These are phyloP conservation scores for Cinchona pubescens DNA, from an alignment of 257 asterid species.

Conservation along the genomic window DNA sequence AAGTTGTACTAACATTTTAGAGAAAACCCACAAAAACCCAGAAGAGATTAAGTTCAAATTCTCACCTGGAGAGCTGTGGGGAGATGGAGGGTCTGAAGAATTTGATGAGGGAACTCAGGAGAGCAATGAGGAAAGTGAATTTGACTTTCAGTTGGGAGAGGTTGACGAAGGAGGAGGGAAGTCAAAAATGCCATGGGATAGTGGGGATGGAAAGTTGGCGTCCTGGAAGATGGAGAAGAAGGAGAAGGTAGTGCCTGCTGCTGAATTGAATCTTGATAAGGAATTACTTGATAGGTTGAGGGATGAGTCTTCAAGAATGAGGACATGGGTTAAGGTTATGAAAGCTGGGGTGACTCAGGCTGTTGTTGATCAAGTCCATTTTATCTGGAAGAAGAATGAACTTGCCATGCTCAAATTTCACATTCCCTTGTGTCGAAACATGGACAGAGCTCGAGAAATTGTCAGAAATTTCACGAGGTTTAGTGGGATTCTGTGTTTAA, in stretches of 20 bases:
- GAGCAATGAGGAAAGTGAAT: constrained; percentile 25
- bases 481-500: constrained; percentile 18
- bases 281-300: constrained; percentile 65
- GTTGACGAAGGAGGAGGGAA: constrained; percentile 38
- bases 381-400: constrained; percentile 63
- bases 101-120: constrained; percentile 21
- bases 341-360: constrained; percentile 84
- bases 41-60: constrained; percentile 43
- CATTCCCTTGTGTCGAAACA: constrained; percentile 70
- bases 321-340: constrained; percentile 85
- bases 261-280: constrained; percentile 57
- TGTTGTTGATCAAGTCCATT: constrained; percentile 62
- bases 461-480: no score
- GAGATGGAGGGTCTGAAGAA: constrained; percentile 27
- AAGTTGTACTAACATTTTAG: constrained; percentile 30
- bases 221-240: constrained; percentile 40
- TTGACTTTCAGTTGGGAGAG: constrained; percentile 33
- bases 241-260: constrained; percentile 45
- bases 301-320: constrained; percentile 58
- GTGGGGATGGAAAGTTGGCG: constrained; percentile 46
- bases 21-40: constrained; percentile 22
- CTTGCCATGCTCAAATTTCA: constrained; percentile 91
- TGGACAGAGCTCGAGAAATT: constrained; percentile 83
- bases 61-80: constrained; percentile 56
- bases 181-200: constrained; percentile 70